Evolutionary conservation across 1,284 basidiomycete genomes (phyloP), one percentile per base, ranked within the genome.

Genomic region (Ganoderma meredithae): DNA sequence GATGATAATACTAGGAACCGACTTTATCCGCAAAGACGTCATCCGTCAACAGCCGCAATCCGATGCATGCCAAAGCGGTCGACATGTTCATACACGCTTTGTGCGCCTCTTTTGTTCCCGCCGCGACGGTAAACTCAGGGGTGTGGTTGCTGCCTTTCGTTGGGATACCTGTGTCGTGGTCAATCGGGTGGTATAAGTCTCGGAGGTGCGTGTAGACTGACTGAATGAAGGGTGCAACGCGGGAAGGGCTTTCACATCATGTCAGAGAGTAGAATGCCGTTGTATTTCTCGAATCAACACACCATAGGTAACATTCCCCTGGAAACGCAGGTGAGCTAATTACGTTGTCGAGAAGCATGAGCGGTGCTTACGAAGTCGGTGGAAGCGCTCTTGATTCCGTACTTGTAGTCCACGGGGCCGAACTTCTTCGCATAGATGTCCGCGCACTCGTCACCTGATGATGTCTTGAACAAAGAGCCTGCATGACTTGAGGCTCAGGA

Each of bases 301-400:
- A 88, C 90, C 86, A 70, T 90, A 88, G 60, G 89, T 85, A 59
- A 92, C 84, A 69, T 92, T 92, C 0, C 90, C 90, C 90, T 92
- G 66, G 17, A 52, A 5, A 40, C 2, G 77, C 76, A 41, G 64
- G 40, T 60, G 10, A 65, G 65, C 27, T 33, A 15, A 2, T 33
- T 12, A 12, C 31, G 36, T 36, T 44, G 27, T 2, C 13, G 2
- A 22, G 9, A 19, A 8, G 27, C 25, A 25, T 9, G 19, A 19
- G 43, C 43, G 44, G n/a, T 17, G 72, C 77, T 69, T 52, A 79
- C 77, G 52, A 79, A 79, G 63, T 79, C 77, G 1, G 77, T 79
- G 0, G 77, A 79, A 7, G 77, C 77, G 40, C 65, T 67, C 12
- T 64, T 49, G 39, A 76, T 77, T 9, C 75, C 76, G 58, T 74